Evolutionary conservation across 1,284 basidiomycete species (phyloP), one percentile per base, ranked within the genome.

Genomic region (Trichosporon ovoides): DNA sequence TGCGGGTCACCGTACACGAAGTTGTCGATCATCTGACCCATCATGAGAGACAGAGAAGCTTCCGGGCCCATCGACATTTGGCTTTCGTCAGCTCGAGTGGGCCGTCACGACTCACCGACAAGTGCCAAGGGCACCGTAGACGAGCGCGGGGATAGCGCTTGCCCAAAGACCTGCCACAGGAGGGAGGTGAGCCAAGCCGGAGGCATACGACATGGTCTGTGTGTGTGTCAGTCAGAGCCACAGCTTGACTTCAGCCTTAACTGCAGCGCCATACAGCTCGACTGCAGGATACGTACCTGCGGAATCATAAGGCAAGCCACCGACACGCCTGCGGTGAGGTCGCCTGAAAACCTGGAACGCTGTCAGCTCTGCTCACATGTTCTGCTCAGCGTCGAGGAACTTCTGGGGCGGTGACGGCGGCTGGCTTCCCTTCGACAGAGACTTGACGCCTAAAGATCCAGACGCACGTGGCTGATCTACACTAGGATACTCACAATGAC

Each of bases 281-380:
- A n/a, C n/a, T n/a, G n/a, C n/a, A n/a, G n/a, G n/a, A n/a, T n/a
- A 18, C 69, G 31, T 51, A 73, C 90, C 74, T 92, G 90, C 3
- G 93, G 93, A 64, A 96, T 89, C 50, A 96, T 81, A 78, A 96
- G 86, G 60, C 87, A 90, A 9, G 92, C 89, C 7, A 95, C 85
- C 0, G 92, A 93, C 16, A 93, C 69, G 4, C 91, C 93, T 13
- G 90, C 89, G 0, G 91, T 80, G 9, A 90, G 67, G 74, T 96
- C 92, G 12, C 91, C 90, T 9, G 83, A 82, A 28, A 94, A 80
- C 49, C 88, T 91, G 67, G 19, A 49, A 50, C 50, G 12, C 18
- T 20, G 50, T 57, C 51, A 49, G 49, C 34, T 16, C 6, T 2
- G 14, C 37, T 19, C 18, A 13, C 31, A 37, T n/a, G 12, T 14